Evolutionary conservation across 2,329 filamentous ascomycete genomes (phyloP).

Genomic region (Aspergillus ustus): DNA sequence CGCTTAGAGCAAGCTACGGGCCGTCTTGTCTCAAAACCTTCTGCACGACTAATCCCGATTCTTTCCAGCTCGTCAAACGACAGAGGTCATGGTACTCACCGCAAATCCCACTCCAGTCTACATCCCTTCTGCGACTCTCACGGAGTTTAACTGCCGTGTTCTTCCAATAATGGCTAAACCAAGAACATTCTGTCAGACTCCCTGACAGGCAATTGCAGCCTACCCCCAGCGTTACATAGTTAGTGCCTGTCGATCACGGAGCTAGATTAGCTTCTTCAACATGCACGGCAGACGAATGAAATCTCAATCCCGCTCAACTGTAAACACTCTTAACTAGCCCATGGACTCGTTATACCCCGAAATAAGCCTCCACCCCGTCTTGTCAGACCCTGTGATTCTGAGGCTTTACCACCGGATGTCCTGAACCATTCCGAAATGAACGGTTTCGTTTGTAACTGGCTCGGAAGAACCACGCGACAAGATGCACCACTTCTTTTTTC

Average conservation of each 20-base stretch:
- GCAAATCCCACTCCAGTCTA: neutral
- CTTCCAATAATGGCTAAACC: neutral
- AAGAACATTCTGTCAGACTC: neutral
- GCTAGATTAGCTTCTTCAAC: slow-evolving; percentile 1
- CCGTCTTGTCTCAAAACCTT: neutral
- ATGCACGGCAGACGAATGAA: neutral
- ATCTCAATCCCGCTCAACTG: neutral
- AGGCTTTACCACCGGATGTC: neutral
- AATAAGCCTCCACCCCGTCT: neutral
- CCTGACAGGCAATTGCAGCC: neutral
- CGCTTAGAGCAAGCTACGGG: neutral
- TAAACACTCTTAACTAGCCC: neutral
- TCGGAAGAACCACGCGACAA: neutral
- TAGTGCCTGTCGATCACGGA: slow-evolving; percentile 3
- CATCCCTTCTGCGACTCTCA: no score
- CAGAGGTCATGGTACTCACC: neutral
- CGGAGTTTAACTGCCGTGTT: no score
- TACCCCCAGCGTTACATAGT: neutral
- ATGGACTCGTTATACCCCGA: neutral
- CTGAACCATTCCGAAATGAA: neutral
- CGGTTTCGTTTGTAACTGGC: neutral
- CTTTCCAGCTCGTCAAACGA: neutral
- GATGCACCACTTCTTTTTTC: neutral
- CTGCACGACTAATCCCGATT: neutral
- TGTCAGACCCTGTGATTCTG: neutral